Evolutionary conservation across 805 yeast genomes (phyloP).

Genomic region (Candida pini): DNA sequence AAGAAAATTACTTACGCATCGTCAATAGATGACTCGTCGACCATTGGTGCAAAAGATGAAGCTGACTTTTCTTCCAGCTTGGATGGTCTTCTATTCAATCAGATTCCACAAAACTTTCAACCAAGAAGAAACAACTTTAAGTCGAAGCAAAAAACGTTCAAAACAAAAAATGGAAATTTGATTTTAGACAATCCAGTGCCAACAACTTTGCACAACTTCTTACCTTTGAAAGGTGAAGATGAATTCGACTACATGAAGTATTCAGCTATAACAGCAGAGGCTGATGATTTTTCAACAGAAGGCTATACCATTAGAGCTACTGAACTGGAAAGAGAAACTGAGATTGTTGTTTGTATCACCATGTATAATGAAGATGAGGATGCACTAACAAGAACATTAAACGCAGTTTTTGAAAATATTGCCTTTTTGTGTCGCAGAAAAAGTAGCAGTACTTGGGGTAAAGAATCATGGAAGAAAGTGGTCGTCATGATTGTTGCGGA

Average conservation of each 20-base stretch:
- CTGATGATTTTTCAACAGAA: conserved; percentile 71
- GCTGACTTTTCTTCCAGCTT: conserved; percentile 20
- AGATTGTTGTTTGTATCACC: conserved; percentile 85
- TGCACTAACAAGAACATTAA: conserved; percentile 87
- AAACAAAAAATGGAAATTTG: conserved; percentile 74
- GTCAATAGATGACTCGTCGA: conserved; percentile 12
- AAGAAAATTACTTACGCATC: conserved; percentile 14
- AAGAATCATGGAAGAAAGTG: conserved; percentile 94
- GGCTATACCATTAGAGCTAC: conserved; percentile 88
- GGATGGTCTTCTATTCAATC: conserved; percentile 28
- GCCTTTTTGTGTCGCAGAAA: conserved; percentile 80
- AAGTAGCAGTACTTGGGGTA: conserved; percentile 89
- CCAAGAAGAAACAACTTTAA: conserved; percentile 33
- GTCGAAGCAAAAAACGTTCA: conserved; percentile 53
- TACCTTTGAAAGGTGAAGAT: conserved; percentile 84
- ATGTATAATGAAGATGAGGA: conserved; percentile 96
- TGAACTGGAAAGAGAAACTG: conserved; percentile 85
- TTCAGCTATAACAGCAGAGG: conserved; percentile 93
- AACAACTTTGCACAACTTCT: conserved; percentile 72
- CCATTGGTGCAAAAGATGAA: conserved; percentile 16
- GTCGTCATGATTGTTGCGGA: conserved; percentile 90
- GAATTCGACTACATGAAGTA: conserved; percentile 96
- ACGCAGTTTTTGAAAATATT: conserved; percentile 88
- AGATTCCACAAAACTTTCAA: conserved; percentile 27
- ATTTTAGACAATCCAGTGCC: conserved; percentile 95